Base-by-base conservation (phyloP, 1,139 yeast species). In the Diutina mesorugosa region DNA sequence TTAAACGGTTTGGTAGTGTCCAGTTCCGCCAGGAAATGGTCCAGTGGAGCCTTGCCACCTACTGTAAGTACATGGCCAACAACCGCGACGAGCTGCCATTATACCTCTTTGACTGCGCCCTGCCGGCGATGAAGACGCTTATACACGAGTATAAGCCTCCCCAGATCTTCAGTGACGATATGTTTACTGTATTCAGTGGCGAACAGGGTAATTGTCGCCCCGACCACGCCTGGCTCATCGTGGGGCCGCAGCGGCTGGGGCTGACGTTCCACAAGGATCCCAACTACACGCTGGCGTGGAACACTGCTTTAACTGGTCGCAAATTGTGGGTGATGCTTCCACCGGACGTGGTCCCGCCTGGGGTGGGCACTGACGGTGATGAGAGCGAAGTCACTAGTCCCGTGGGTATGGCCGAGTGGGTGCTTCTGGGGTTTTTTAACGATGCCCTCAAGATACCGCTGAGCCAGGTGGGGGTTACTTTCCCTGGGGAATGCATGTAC, bases 241-340 rank as follows among this genome's bases (percentile, higher is more conserved):
- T 87, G 16, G 97, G 97, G 0, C 90, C 95, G 0, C 74, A 72
- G 30, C 69, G 95, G 55, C 83, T 90, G 18, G 97, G 97, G 0
- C 87, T 95, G 0, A 87, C 95, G 0, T 90, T 90, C 68, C 97
- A 90, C 68, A 90, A 90, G 64, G 97, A 90, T 65, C 97, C 97
- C 3, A 90, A 90, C 66, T 82, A 83, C 54, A 90, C 97, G 0
- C 83, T 87, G 57, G 97, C 97, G 0, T 90, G 97, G 97, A 90
- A 90, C 67, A 80, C 90, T 0, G 84, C 86, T 2, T 68, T 90
- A 1, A 72, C 79, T 1, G 96, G 97, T 0, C 74, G 80, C 57
- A 90, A 90, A 67, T 74, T 90, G 56, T 90, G 97, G 97, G 73
- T 90, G 26, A 88, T 90, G 95, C 73, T 88, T 29, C 96, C 96